Evolutionary conservation across 2,329 filamentous ascomycete species (phyloP).

Genomic region (Beauveria medogensis): DNA sequence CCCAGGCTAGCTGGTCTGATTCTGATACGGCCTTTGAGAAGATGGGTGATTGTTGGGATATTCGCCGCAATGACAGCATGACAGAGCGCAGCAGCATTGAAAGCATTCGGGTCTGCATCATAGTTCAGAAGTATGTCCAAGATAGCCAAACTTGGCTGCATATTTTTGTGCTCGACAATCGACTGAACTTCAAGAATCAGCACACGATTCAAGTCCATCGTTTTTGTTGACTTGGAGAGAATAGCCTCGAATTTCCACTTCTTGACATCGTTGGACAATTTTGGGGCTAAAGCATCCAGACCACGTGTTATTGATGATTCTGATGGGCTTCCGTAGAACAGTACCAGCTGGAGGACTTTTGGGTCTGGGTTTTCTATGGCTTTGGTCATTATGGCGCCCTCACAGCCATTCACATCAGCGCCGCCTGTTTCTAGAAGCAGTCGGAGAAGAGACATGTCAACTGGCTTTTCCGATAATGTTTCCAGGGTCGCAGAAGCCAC

Average conservation of each 20-base stretch:
- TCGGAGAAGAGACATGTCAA: slow-evolving; percentile 42
- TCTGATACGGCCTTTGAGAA: slow-evolving; percentile 31
- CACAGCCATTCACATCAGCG: slow-evolving; percentile 43
- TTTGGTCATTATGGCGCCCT: slow-evolving; percentile 34
- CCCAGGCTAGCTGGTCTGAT: slow-evolving; percentile 38
- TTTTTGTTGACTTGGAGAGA: slow-evolving; percentile 34
- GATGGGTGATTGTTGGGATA: slow-evolving; percentile 37
- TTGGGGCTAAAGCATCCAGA: slow-evolving; percentile 33
- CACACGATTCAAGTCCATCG: slow-evolving; percentile 35
- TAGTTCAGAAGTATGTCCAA: slow-evolving; percentile 39
- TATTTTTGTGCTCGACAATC: slow-evolving; percentile 29
- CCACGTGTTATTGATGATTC: slow-evolving; percentile 34
- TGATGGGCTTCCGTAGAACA: slow-evolving; percentile 37
- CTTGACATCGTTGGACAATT: slow-evolving; percentile 38
- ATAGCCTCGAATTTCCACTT: slow-evolving; percentile 41
- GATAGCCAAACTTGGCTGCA: slow-evolving; percentile 33
- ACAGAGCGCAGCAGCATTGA: slow-evolving; percentile 43
- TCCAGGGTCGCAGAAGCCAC: slow-evolving; percentile 35
- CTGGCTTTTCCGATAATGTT: slow-evolving; percentile 34
- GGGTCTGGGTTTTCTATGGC: slow-evolving; percentile 37
- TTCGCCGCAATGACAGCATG: slow-evolving; percentile 40
- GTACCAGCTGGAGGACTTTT: slow-evolving; percentile 38
- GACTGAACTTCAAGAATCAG: slow-evolving; percentile 44
- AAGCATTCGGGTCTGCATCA: slow-evolving; percentile 47
- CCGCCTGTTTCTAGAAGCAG: slow-evolving; percentile 42